Base-by-base conservation (phyloP, 2,329 filamentous ascomycete genomes). In the Teratosphaeria epicoccoides region DNA sequence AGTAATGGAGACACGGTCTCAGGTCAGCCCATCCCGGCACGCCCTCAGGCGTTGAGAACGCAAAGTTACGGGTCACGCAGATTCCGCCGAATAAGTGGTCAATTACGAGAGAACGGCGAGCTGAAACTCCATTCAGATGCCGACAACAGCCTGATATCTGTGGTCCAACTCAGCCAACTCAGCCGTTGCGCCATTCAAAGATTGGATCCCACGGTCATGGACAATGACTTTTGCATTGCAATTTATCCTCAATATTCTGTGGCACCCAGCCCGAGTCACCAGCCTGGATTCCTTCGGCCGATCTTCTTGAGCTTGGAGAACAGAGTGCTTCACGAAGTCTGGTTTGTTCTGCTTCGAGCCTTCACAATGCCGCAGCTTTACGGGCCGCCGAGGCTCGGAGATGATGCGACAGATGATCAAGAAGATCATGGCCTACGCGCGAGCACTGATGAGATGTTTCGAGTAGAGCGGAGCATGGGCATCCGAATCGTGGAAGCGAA, bases 281-380 rank as follows among this genome's bases (percentile, higher is more conserved):
- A 91, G 51, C 60, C 60, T n/a, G 85, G 85, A 6, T 80, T 91
- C 24, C 83, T 88, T 53, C 82, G 87, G n/a, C 91, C 93, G 0
- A 83, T 97, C 29, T 96, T 95, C 65, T 75, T 98, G 28, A 86
- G 88, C 3, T 71, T 96, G 44, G 91, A 97, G 60, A 90, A 82
- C 24, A 81, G 90, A 43, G 82, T 95, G 6, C 76, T 95, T n/a
- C 95, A 94, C 62, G 93, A 98, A 66, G 93, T 96, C 11, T 98
- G 93, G 93, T 91, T 95, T 62, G 90, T 95, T 6, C 74, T 98
- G 9, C 70, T 98, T 25, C 82, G 91, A 56, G 89, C 91, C 0
- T 96, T 96, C 67, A 88, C 91, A 0, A 84, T 95, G 45, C 91
- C 93, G 0, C 89, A 96, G 61, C 76, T 97, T 11, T 97, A 95